Conservation (phyloP, 306 rosid species). For the Leucaena leucocephala region DNA sequence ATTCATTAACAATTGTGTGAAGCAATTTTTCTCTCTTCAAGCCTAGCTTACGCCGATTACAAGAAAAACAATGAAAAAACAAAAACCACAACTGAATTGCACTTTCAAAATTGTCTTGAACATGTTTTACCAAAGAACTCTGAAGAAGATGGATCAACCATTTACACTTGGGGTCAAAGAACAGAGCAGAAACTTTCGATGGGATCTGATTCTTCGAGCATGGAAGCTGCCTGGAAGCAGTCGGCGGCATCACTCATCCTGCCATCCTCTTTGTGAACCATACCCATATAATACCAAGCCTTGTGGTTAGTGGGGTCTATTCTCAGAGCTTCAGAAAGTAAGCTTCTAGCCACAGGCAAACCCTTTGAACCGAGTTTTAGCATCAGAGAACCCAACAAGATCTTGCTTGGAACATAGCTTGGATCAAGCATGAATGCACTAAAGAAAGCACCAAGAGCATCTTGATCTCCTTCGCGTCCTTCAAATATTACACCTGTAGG, state of each 20-base stretch:
- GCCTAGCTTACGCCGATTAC: constrained; percentile 36
- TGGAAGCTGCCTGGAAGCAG: constrained; percentile 95
- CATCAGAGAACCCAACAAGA: constrained; percentile 56
- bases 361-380: constrained; percentile 56
- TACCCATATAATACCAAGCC: constrained; percentile 88
- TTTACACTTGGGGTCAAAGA: constrained; percentile 43
- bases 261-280: constrained; percentile 76
- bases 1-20: constrained; percentile 28
- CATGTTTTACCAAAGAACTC: constrained; percentile 20
- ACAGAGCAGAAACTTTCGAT: constrained; percentile 72
- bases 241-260: constrained; percentile 75
- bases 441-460: constrained; percentile 55
- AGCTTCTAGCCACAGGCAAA: constrained; percentile 73
- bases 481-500: constrained; percentile 65
- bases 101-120: constrained; percentile 31
- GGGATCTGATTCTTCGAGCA: constrained; percentile 92
- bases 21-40: constrained; percentile 27
- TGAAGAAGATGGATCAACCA: constrained; percentile 17
- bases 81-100: constrained; percentile 18
- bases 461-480: constrained; percentile 61
- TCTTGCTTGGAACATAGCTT: constrained; percentile 69
- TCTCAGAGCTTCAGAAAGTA: constrained; percentile 79
- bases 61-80: background rate
- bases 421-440: constrained; percentile 69
- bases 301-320: constrained; percentile 75